Evolutionary conservation across 495 filamentous ascomycete genomes (phyloP).

Genomic region (Penicilliopsis zonata): DNA sequence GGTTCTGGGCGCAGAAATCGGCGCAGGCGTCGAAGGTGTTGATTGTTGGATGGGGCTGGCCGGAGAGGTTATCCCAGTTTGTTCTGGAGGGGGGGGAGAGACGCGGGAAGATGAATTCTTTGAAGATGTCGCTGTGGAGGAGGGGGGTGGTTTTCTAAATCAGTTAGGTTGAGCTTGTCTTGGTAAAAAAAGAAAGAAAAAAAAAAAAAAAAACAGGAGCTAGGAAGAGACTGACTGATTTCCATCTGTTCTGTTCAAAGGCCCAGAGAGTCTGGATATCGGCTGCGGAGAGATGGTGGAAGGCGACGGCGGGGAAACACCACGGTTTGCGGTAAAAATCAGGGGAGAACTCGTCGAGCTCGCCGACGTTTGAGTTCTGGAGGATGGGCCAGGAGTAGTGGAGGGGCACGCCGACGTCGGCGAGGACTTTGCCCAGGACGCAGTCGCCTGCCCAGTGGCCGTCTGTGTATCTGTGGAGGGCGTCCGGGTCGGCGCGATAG

Average conservation of each 20-base stretch:
- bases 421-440: conserved; percentile 45
- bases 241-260: conserved; percentile 29
- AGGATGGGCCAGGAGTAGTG: conserved; percentile 41
- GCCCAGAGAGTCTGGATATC: conserved; percentile 28
- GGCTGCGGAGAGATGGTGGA: conserved; percentile 36
- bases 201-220: background rate
- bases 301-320: conserved; percentile 43
- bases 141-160: conserved; percentile 22
- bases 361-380: conserved; percentile 31
- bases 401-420: conserved; percentile 38
- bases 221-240: conserved; percentile 13
- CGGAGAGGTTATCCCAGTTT: conserved; percentile 34
- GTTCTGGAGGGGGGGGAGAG: conserved; percentile 16
- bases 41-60: conserved; percentile 21
- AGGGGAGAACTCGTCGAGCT: conserved; percentile 29
- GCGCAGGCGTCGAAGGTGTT: conserved; percentile 24
- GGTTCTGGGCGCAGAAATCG: conserved; percentile 13
- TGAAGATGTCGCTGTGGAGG: conserved; percentile 32
- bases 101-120: conserved; percentile 28
- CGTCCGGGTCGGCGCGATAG: conserved; percentile 28
- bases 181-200: background rate
- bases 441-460: conserved; percentile 59
- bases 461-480: conserved; percentile 41
- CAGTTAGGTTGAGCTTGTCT: conserved; percentile 2
- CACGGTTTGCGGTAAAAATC: conserved; percentile 32